Percentiles rank a stretch among this genome's conserved stretches.
Evolutionary conservation across 257 asterid species (phyloP).

Genomic region (Cruciata laevipes): DNA sequence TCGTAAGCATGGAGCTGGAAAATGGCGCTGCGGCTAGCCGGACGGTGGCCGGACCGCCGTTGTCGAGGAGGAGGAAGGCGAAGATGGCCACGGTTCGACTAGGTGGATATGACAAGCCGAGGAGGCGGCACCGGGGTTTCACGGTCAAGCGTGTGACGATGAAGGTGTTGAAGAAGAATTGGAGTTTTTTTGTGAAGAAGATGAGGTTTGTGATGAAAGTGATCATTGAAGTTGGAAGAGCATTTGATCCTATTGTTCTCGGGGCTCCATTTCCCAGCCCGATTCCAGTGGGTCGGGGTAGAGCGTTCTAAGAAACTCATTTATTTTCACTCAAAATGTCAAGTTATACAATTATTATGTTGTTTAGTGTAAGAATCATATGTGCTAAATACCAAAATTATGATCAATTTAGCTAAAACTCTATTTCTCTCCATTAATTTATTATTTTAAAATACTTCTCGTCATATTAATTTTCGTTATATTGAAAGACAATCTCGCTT

Average conservation of each 20-base stretch:
- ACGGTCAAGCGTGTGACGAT: not conserved
- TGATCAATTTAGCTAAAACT: too few species aligned
- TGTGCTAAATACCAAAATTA: too few species aligned
- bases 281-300: not conserved
- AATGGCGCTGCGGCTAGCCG: too few species aligned
- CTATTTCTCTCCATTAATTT: too few species aligned
- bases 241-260: not conserved
- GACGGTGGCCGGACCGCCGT: not conserved
- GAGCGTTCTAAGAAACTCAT: not conserved
- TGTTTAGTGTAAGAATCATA: too few species aligned
- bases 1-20: too few species aligned
- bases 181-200: not conserved
- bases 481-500: too few species aligned
- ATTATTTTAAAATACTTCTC: too few species aligned
- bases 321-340: too few species aligned
- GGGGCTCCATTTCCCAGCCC: not conserved
- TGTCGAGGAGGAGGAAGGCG: not conserved
- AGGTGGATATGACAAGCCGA: not conserved
- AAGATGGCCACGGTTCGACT: not conserved
- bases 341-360: too few species aligned
- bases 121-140: not conserved
- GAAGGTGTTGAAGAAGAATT: not conserved
- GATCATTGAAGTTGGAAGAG: not conserved
- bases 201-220: not conserved
- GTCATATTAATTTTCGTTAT: too few species aligned